Evolutionary conservation across 2,329 filamentous ascomycete species (phyloP).

Genomic region (Verticillium isaacii): DNA sequence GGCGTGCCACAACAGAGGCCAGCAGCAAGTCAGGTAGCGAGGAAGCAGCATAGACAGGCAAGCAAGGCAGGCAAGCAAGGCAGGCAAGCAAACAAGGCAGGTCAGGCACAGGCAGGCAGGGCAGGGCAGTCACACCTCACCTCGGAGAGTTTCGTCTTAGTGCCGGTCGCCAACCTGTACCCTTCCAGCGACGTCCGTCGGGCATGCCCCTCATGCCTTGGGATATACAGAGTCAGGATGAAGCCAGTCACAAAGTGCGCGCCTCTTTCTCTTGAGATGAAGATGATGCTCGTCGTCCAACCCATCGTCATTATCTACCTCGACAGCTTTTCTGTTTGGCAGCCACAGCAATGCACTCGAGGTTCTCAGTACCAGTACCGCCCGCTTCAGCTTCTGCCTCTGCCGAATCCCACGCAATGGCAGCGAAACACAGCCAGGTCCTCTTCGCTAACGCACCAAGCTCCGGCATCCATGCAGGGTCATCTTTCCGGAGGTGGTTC

Average conservation of each 20-base stretch:
- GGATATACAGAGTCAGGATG: neutral
- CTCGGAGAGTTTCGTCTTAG: neutral
- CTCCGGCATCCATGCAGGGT: slow-evolving; percentile 1
- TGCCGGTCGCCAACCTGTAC: neutral
- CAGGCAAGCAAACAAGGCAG: neutral
- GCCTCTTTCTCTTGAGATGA: neutral
- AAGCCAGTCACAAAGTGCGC: neutral
- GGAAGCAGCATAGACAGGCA: too few relatives aligned
- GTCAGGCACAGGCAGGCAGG: too few relatives aligned
- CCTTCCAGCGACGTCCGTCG: neutral
- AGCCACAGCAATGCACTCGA: neutral
- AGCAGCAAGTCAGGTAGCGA: too few relatives aligned
- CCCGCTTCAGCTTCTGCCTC: neutral
- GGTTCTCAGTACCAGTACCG: neutral
- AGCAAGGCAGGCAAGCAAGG: neutral
- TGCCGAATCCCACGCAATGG: neutral
- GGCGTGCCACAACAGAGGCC: neutral
- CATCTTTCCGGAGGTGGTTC: slow-evolving; percentile 2
- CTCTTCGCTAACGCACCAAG: slow-evolving; percentile 3
- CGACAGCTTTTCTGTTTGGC: too few relatives aligned
- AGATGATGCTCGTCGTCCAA: neutral
- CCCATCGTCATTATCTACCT: neutral
- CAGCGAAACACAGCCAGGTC: neutral
- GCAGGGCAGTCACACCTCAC: neutral
- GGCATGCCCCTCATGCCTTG: neutral